phyloP scores from a whole-genome alignment of 352 stramenopile species.

The Thraustochytrium sp. region DNA sequence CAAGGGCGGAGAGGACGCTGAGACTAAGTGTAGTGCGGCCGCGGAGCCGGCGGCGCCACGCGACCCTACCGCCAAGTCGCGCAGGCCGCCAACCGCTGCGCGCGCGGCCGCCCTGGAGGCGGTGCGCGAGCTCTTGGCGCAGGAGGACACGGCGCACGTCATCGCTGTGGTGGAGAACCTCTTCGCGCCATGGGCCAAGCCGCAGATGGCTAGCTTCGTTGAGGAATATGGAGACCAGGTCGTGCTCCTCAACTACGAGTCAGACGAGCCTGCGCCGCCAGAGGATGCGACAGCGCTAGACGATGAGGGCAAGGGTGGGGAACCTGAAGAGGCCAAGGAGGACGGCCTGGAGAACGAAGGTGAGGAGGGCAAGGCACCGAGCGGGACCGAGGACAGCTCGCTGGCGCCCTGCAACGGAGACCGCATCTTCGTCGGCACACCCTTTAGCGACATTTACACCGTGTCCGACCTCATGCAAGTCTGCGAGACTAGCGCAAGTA shows the following conservation, averaged over 20 bases:
- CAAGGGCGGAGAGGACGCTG: not conserved
- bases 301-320: not conserved
- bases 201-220: not conserved
- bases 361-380: not conserved
- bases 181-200: not conserved
- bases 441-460: not conserved
- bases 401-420: conserved; percentile 32
- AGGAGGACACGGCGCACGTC: not conserved
- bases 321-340: not conserved
- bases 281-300: not conserved
- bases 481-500: not conserved
- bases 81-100: not conserved
- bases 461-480: conserved; percentile 17
- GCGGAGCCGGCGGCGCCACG: no score
- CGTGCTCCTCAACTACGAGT: not conserved
- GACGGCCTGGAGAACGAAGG: not conserved
- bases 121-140: not conserved
- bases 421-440: not conserved
- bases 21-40: not conserved
- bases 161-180: conserved; percentile 8
- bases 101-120: not conserved
- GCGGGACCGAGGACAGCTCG: not conserved
- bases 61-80: no score
- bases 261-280: not conserved
- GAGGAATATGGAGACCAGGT: conserved; percentile 5